phyloP scores from a whole-genome alignment of 352 stramenopile genomes.

The Globisporangium recalcitrans region DNA sequence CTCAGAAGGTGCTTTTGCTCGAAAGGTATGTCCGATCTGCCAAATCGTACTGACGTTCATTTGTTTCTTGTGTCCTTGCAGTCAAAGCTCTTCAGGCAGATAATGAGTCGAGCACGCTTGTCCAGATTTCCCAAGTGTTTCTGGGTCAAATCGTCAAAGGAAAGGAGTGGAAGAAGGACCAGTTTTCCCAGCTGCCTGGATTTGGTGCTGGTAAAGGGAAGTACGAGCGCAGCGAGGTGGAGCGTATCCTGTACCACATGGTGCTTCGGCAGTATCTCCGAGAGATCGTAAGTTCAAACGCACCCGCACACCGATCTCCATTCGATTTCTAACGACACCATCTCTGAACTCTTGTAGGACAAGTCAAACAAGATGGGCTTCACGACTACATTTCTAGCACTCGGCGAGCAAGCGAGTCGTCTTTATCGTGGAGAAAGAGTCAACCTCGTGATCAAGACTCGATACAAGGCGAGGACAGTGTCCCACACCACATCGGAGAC shows the following conservation, averaged over 20 bases:
- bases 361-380: constrained; percentile 80
- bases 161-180: constrained; percentile 63
- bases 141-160: constrained; percentile 61
- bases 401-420: constrained; percentile 44
- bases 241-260: constrained; percentile 87
- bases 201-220: constrained; percentile 71
- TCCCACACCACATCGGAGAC: constrained; percentile 19
- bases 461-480: constrained; percentile 31
- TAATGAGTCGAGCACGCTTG: constrained; percentile 57
- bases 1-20: neutral
- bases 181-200: constrained; percentile 48
- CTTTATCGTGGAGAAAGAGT: constrained; percentile 64
- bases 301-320: no score
- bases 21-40: neutral
- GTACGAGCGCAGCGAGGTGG: constrained; percentile 72
- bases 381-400: constrained; percentile 74
- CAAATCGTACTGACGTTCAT: neutral
- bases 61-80: constrained; percentile 11
- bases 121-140: constrained; percentile 74
- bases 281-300: constrained; percentile 40
- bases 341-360: constrained; percentile 31
- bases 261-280: constrained; percentile 78
- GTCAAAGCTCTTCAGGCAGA: constrained; percentile 58
- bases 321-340: neutral
- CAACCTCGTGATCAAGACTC: constrained; percentile 77